phyloP scores from a whole-genome alignment of 352 stramenopile species.

The Pythium aquatile region DNA sequence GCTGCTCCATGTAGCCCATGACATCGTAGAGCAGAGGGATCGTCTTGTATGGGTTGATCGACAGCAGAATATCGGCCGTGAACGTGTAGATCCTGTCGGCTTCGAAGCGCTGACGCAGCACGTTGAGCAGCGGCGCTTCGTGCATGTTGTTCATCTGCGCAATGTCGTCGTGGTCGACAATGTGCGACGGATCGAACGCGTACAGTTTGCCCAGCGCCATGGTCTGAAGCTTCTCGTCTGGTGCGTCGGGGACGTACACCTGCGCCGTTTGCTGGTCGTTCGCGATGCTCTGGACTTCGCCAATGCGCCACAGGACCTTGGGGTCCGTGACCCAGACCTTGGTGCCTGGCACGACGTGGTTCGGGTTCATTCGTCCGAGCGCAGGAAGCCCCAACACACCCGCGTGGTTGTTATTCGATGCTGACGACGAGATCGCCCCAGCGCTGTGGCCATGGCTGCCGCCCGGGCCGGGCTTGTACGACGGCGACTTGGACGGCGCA shows the following conservation, averaged over 20 bases:
- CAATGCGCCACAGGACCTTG: slow-evolving; percentile 78
- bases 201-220: slow-evolving; percentile 55
- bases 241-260: slow-evolving; percentile 58
- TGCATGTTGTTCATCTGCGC: slow-evolving; percentile 91
- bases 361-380: slow-evolving; percentile 51
- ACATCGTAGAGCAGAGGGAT: slow-evolving; percentile 85
- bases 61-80: slow-evolving; percentile 81
- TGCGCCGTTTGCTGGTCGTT: slow-evolving; percentile 47
- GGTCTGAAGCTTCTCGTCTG: slow-evolving; percentile 60
- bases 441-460: slow-evolving; percentile 5
- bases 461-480: slow-evolving; percentile 12
- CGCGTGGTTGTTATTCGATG: slow-evolving; percentile 10
- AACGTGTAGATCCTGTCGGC: slow-evolving; percentile 86
- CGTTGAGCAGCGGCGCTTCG: slow-evolving; percentile 77
- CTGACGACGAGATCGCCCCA: background rate
- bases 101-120: slow-evolving; percentile 79
- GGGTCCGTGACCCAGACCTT: slow-evolving; percentile 81
- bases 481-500: slow-evolving; percentile 24
- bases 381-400: slow-evolving; percentile 14
- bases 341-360: slow-evolving; percentile 41
- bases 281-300: slow-evolving; percentile 58
- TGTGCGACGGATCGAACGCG: slow-evolving; percentile 81
- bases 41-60: slow-evolving; percentile 86
- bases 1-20: slow-evolving; percentile 64
- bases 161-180: slow-evolving; percentile 83